phyloP scores from a whole-genome alignment of 129 eudicot genomes.

The Pittosporum tobira region DNA sequence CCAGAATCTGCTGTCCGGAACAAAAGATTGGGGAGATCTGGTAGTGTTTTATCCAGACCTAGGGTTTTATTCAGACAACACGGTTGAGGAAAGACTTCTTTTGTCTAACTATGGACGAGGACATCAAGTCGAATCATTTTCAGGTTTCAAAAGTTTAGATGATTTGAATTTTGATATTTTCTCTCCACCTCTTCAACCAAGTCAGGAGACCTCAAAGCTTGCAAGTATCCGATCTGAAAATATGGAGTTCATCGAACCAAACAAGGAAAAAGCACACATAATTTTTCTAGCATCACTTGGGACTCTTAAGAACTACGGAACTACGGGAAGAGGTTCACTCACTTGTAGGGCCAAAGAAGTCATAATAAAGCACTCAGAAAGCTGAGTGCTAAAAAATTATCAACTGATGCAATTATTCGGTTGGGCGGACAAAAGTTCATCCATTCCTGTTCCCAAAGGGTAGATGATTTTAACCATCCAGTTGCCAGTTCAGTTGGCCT shows the following conservation, averaged over 20 bases:
- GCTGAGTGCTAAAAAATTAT: constrained; percentile 16
- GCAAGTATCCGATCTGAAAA: constrained; percentile 23
- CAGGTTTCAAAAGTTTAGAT: no score
- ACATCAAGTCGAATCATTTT: no score
- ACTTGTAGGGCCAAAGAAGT: constrained; percentile 6
- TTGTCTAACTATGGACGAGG: no score
- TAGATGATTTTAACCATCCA: constrained; percentile 3
- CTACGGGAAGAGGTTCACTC: constrained; percentile 14
- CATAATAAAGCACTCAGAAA: not conserved
- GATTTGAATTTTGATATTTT: no score
- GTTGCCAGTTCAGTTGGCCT: constrained; percentile 3
- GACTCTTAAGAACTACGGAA: constrained; percentile 9
- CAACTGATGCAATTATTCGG: constrained; percentile 14
- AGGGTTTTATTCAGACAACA: no score
- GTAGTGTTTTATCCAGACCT: no score
- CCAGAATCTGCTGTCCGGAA: not conserved
- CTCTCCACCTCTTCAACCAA: not conserved
- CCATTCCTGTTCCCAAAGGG: constrained; percentile 5
- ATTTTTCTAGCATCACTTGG: constrained; percentile 8
- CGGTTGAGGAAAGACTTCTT: no score
- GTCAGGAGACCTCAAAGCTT: constrained; percentile 26
- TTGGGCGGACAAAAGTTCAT: constrained; percentile 24
- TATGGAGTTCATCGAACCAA: constrained; percentile 15
- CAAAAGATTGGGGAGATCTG: not conserved
- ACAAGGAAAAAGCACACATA: constrained; percentile 2